Evolutionary conservation across 2,329 filamentous ascomycete species (phyloP).

Genomic region (Fusarium sp.): DNA sequence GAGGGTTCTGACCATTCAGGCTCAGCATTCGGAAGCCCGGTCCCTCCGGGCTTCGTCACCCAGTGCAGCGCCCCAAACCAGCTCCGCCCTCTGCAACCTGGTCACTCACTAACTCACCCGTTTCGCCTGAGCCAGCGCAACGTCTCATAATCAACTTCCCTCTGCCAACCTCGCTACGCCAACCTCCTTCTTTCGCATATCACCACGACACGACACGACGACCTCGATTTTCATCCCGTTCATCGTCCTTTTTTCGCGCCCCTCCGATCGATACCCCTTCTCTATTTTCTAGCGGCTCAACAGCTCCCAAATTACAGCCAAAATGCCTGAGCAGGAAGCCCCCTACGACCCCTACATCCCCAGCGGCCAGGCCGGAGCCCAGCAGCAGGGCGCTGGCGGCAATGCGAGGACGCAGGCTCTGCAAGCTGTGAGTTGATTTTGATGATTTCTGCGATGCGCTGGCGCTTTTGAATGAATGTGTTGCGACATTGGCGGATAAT

Average conservation of each 20-base stretch:
- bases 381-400: slow-evolving; percentile 58
- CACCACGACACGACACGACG: slow-evolving; percentile 34
- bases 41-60: slow-evolving; percentile 46
- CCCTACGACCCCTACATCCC: slow-evolving; percentile 94
- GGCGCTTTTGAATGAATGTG: slow-evolving; percentile 27
- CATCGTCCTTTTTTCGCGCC: slow-evolving; percentile 23
- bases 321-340: slow-evolving; percentile 66
- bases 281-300: slow-evolving; percentile 27
- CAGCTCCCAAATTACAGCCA: slow-evolving; percentile 35
- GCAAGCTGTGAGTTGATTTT: slow-evolving; percentile 77
- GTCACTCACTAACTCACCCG: slow-evolving; percentile 36
- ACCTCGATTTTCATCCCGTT: slow-evolving; percentile 20
- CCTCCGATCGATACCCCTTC: slow-evolving; percentile 31
- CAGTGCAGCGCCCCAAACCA: slow-evolving; percentile 40
- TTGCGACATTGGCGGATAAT: slow-evolving; percentile 32
- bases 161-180: slow-evolving; percentile 43
- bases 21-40: slow-evolving; percentile 28
- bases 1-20: slow-evolving; percentile 11
- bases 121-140: slow-evolving; percentile 47
- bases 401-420: slow-evolving; percentile 71
- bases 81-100: slow-evolving; percentile 34
- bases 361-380: slow-evolving; percentile 65
- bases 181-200: slow-evolving; percentile 42
- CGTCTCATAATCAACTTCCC: slow-evolving; percentile 46
- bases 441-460: slow-evolving; percentile 29